Percentiles rank a stretch among this genome's conserved stretches.
These are phyloP conservation scores for Leccinum pallidistipes DNA, from an alignment of 1,284 basidiomycete species.

Conservation along the genomic window DNA sequence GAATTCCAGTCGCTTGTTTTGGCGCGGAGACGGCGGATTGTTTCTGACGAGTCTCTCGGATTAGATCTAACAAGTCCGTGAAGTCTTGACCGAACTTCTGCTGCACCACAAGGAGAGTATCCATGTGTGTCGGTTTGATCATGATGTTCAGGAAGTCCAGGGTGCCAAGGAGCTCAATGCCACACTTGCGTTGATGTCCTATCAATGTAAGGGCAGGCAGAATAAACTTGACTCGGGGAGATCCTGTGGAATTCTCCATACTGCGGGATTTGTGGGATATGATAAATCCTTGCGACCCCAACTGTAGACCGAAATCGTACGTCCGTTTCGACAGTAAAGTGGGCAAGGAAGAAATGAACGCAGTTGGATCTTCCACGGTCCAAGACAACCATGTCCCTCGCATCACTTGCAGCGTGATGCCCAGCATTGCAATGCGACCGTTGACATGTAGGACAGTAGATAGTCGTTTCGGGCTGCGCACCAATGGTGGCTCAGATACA, in stretches of 20 bases:
- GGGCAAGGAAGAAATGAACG: conserved; percentile 46
- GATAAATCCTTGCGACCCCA: conserved; percentile 62
- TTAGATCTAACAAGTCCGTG: conserved; percentile 69
- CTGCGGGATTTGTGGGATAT: conserved; percentile 52
- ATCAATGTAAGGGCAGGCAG: conserved; percentile 65
- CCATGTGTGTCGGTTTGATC: conserved; percentile 79
- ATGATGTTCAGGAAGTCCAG: conserved; percentile 70
- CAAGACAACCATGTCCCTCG: conserved; percentile 82
- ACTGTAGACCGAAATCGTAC: conserved; percentile 61
- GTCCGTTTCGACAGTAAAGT: conserved; percentile 35
- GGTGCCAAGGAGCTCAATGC: conserved; percentile 55
- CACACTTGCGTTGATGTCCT: conserved; percentile 51
- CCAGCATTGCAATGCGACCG: conserved; percentile 46
- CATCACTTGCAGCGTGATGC: conserved; percentile 74
- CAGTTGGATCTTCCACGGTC: conserved; percentile 54
- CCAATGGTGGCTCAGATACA: conserved; percentile 22
- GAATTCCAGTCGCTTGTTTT: conserved; percentile 8
- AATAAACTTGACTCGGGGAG: conserved; percentile 54
- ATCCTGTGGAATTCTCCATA: conserved; percentile 37
- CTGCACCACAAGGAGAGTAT: conserved; percentile 75
- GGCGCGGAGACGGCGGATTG: conserved; percentile 25
- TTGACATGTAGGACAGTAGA: conserved; percentile 48
- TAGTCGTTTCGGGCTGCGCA: conserved; percentile 27
- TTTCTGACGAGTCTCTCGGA: conserved; percentile 57
- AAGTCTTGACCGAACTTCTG: conserved; percentile 87